Percentiles rank a stretch among this genome's conserved stretches.
Conservation (phyloP, 2,329 filamentous ascomycete species). For the Cytospora piceicola region DNA sequence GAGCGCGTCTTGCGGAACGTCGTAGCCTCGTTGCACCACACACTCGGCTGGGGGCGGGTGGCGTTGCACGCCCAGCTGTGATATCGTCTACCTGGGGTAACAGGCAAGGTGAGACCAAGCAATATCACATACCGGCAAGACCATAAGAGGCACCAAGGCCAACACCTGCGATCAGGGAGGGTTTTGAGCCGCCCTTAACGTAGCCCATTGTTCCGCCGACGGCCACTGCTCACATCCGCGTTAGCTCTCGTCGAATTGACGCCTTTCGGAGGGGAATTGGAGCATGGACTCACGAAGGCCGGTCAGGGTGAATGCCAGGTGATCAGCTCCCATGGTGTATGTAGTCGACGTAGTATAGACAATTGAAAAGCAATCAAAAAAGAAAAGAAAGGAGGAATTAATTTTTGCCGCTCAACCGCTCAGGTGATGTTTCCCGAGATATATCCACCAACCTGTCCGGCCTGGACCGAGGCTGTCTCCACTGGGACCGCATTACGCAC, state of each 20-base stretch:
- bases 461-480: neutral
- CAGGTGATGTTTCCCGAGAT: neutral
- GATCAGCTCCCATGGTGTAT: conserved; percentile 39
- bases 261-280: neutral
- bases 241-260: neutral
- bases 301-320: conserved; percentile 47
- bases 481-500: conserved; percentile 8
- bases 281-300: conserved; percentile 40
- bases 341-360: neutral
- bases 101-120: too few species aligned
- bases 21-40: neutral
- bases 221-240: conserved; percentile 36
- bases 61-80: neutral
- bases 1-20: neutral
- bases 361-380: neutral
- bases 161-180: conserved; percentile 41
- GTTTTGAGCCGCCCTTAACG: conserved; percentile 38
- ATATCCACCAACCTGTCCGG: conserved; percentile 1
- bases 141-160: conserved; percentile 41
- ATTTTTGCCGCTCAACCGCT: neutral
- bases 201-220: conserved; percentile 41
- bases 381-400: neutral
- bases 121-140: conserved; percentile 35
- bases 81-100: neutral
- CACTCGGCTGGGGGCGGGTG: neutral